Percentiles rank a stretch among this genome's conserved stretches.
Evolutionary conservation across 768 basidiomycete species (phyloP).

Genomic region (Tricholoma matsutake): DNA sequence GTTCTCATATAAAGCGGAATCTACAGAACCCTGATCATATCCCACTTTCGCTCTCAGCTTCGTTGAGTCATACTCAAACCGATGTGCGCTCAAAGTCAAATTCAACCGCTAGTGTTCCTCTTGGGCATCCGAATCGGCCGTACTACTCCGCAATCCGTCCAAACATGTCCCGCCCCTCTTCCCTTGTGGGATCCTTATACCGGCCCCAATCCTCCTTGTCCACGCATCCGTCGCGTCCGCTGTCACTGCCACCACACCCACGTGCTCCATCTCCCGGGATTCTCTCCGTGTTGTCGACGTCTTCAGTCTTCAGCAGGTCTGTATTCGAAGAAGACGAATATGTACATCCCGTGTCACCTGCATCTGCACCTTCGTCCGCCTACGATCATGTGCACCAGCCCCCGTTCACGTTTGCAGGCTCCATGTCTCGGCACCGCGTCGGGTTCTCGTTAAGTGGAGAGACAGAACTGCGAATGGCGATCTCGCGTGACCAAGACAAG

Average conservation of each 20-base stretch:
- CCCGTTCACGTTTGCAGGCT: conserved; percentile 26
- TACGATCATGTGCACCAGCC: not conserved
- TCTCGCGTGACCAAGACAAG: conserved; percentile 37
- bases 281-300: conserved; percentile 15
- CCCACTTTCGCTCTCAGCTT: not conserved
- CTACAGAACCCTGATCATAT: not conserved
- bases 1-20: conserved; percentile 15
- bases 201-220: not conserved
- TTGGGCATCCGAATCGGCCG: conserved; percentile 52
- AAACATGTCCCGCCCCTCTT: conserved; percentile 14
- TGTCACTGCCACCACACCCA: conserved; percentile 11
- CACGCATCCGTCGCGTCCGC: conserved; percentile 3
- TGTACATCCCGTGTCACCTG: conserved; percentile 5
- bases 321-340: conserved; percentile 2
- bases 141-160: conserved; percentile 53
- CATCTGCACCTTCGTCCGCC: conserved; percentile 24
- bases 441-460: conserved; percentile 61
- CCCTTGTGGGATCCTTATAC: conserved; percentile 5
- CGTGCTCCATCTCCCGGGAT: conserved; percentile 16
- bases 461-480: conserved; percentile 54
- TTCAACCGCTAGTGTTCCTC: conserved; percentile 28
- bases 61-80: conserved; percentile 6
- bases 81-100: conserved; percentile 24
- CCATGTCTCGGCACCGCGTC: conserved; percentile 15
- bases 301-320: conserved; percentile 8